Evolutionary conservation across 78 protist species (phyloP).

Genomic region (Fonticula alba): DNA sequence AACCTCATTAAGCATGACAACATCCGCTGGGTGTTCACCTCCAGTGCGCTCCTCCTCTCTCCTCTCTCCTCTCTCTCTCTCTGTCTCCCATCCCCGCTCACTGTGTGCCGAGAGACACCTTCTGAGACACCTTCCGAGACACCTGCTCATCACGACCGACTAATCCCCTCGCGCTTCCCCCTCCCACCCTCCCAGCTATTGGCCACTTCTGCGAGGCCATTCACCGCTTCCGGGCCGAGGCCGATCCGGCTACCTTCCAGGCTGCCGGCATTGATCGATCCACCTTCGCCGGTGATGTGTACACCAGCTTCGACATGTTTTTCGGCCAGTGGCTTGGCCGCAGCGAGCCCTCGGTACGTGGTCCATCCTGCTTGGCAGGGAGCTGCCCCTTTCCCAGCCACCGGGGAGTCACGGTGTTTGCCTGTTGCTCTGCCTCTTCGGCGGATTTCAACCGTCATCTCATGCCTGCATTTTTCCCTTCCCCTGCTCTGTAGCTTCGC

Average conservation of each 20-base stretch:
- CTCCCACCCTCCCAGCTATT: conserved; percentile 17
- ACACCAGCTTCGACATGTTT: conserved; percentile 32
- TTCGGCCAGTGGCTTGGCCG: conserved; percentile 31
- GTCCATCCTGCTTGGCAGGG: background rate
- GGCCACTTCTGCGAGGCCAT: conserved; percentile 48
- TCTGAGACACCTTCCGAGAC: background rate
- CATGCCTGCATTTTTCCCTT: background rate
- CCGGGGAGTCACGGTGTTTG: background rate
- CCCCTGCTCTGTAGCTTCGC: background rate
- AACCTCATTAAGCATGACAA: conserved; percentile 48
- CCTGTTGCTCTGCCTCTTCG: no score
- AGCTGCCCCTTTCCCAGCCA: background rate
- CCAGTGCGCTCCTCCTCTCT: background rate
- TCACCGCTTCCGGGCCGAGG: conserved; percentile 24
- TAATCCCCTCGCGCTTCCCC: background rate
- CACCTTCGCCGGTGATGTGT: conserved; percentile 17
- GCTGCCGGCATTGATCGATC: background rate
- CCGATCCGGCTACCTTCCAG: conserved; percentile 8
- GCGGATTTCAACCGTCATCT: no score
- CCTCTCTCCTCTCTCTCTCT: background rate
- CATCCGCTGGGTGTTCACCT: conserved; percentile 39
- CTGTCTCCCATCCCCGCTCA: background rate
- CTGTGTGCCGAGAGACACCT: background rate
- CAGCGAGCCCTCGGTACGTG: conserved; percentile 24
- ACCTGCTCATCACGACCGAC: background rate